phyloP scores from a whole-genome alignment of 495 filamentous ascomycete species.

The Lasiosphaeriaceae sp. region DNA sequence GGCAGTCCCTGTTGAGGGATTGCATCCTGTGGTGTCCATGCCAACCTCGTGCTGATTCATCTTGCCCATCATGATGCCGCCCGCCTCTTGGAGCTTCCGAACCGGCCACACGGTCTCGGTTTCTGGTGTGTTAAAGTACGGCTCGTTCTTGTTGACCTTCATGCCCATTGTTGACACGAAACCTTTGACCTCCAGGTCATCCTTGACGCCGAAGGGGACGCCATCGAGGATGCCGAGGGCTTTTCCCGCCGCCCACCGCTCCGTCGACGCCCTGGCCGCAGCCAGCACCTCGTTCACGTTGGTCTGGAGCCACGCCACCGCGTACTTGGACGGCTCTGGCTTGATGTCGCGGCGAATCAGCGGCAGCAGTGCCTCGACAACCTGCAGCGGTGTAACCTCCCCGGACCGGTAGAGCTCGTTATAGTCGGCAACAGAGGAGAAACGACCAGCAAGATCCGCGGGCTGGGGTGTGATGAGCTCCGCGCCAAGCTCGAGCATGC shows the following conservation, averaged over 20 bases:
- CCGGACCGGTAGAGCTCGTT: slow-evolving; percentile 66
- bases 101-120: slow-evolving; percentile 62
- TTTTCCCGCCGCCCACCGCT: slow-evolving; percentile 61
- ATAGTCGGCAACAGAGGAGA: slow-evolving; percentile 73
- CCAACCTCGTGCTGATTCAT: slow-evolving; percentile 91
- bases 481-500: slow-evolving; percentile 30
- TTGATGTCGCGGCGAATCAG: slow-evolving; percentile 58
- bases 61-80: slow-evolving; percentile 81
- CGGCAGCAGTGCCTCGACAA: slow-evolving; percentile 66
- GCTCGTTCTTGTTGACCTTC: slow-evolving; percentile 31
- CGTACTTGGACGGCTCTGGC: slow-evolving; percentile 51
- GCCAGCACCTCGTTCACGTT: slow-evolving; percentile 56
- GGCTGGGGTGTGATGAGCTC: slow-evolving; percentile 31
- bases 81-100: slow-evolving; percentile 68
- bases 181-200: slow-evolving; percentile 74
- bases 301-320: slow-evolving; percentile 60
- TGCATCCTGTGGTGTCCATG: slow-evolving; percentile 40
- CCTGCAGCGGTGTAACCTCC: slow-evolving; percentile 63
- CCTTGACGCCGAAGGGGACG: slow-evolving; percentile 82
- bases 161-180: slow-evolving; percentile 62
- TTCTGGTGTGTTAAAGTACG: slow-evolving; percentile 30
- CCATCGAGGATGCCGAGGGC: slow-evolving; percentile 72
- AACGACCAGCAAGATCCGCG: slow-evolving; percentile 41
- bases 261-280: slow-evolving; percentile 67
- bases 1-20: slow-evolving; percentile 66